phyloP scores from a whole-genome alignment of 139 green algal species.

The Chlorella sorokiniana region DNA sequence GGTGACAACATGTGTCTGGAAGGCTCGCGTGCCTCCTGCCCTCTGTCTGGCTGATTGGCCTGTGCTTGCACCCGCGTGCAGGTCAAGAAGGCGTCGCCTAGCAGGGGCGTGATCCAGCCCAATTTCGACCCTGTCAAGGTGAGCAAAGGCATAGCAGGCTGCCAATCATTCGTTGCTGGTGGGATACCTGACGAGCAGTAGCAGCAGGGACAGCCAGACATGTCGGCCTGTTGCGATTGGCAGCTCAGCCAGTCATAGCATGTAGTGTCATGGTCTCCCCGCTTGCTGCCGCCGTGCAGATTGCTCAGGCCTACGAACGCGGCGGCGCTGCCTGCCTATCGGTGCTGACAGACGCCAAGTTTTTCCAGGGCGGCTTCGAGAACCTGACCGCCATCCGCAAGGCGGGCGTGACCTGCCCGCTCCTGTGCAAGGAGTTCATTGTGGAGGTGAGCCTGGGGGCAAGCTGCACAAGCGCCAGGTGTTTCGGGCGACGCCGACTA shows the following conservation, averaged over 20 bases:
- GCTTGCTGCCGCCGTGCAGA: constrained; percentile 46
- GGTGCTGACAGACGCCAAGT: constrained; percentile 97
- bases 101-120: constrained; percentile 93
- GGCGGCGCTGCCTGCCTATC: constrained; percentile 95
- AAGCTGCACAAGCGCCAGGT: not conserved
- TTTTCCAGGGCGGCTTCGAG: constrained; percentile 90
- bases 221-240: too few relatives aligned
- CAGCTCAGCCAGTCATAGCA: too few relatives aligned
- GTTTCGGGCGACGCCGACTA: too few relatives aligned
- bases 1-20: not conserved
- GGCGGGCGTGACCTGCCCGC: constrained; percentile 84
- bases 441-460: constrained; percentile 75
- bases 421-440: constrained; percentile 99
- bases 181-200: not conserved
- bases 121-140: constrained; percentile 93
- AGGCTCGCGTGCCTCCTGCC: not conserved
- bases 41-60: not conserved
- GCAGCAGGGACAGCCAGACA: too few relatives aligned
- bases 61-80: constrained; percentile 48
- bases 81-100: constrained; percentile 98
- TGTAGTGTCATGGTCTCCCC: too few relatives aligned
- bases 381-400: constrained; percentile 78
- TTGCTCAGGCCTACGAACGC: constrained; percentile 90
- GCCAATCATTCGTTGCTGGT: not conserved
- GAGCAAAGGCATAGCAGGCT: not conserved